Base-by-base conservation (phyloP, 179 eudicot genomes). In the Spinacia oleracea region DNA sequence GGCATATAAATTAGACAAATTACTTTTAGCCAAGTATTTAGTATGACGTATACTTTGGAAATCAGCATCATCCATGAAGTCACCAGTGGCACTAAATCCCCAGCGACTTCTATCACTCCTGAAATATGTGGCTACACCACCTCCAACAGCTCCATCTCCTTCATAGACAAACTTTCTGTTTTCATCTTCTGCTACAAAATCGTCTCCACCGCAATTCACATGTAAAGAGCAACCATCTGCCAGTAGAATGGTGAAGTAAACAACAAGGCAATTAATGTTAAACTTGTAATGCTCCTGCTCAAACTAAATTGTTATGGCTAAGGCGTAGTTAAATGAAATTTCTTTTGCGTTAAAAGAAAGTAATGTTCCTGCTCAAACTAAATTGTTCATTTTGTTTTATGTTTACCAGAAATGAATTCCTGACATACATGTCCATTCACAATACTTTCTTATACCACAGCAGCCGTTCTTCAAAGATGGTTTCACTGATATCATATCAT, bases 61-160 rank as follows among this genome's bases (percentile, higher is more conserved):
- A 80, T 83, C 83, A 79, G 83, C 83, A 66, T 90, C 92, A 73
- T 92, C 92, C 93, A 90, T 78, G 90, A 85, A 92, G 84, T 88
- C 91, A 45, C 97, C 97, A 34, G 89, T 86, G 81, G 90, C 91
- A 80, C 92, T 90, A 67, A 90, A 88, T 64, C 92, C 97, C 97
- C 97, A 92, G 72, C 77, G 67, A 40, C 71, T 83, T 21, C 65
- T 79, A 45, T 38, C 77, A 63, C 42, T 79, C 43, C 74, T 79
- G 73, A 68, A 87, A 81, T 87, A 84, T 81, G 83, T 87, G 60
- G 94, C 90, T 32, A 83, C 40, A 75, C 94, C 93, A 77, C 89
- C 90, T 42, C 77, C 85, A 72, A 83, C 89, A 18, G 73, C 56
- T 66, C 78, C 84, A 78, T 91, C 97, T 74, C 93, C 97, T 90